Percentiles rank a stretch among this genome's conserved stretches.
These are phyloP conservation scores for Actinomortierella ambigua DNA, from an alignment of 371 early-diverging fungal genomes.

Conservation along the genomic window DNA sequence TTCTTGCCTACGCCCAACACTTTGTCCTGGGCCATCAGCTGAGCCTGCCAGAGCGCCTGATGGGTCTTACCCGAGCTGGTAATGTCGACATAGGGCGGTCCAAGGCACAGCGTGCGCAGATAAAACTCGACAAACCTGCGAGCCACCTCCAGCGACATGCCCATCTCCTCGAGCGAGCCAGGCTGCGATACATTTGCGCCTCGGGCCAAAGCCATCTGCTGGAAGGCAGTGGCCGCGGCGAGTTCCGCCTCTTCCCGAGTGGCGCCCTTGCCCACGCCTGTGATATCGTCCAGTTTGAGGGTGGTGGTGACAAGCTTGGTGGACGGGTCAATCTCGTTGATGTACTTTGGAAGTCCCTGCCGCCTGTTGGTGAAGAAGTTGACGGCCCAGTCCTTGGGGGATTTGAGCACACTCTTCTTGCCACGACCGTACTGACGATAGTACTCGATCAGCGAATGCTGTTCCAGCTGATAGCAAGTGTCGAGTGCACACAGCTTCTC, in stretches of 20 bases:
- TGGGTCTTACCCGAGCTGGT: slow-evolving; percentile 39
- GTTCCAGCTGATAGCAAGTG: slow-evolving; percentile 41
- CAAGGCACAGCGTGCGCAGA: slow-evolving; percentile 33
- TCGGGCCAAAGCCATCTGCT: slow-evolving; percentile 44
- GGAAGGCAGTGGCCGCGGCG: slow-evolving; percentile 42
- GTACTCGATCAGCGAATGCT: slow-evolving; percentile 39
- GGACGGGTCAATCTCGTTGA: slow-evolving; percentile 18
- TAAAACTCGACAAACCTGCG: slow-evolving; percentile 47
- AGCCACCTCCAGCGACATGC: slow-evolving; percentile 39
- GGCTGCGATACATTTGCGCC: slow-evolving; percentile 24
- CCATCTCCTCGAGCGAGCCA: slow-evolving; percentile 31
- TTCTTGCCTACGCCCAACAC: slow-evolving; percentile 42
- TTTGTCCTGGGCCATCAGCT: slow-evolving; percentile 35
- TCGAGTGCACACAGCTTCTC: slow-evolving; percentile 47
- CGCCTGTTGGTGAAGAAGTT: slow-evolving; percentile 44
- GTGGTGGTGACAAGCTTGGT: slow-evolving; percentile 26
- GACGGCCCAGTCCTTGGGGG: slow-evolving; percentile 42
- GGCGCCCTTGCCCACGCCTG: slow-evolving; percentile 37
- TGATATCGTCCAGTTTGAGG: slow-evolving; percentile 33
- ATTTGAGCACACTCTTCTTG: slow-evolving; percentile 31
- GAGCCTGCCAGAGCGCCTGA: slow-evolving; percentile 45
- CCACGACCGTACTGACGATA: slow-evolving; percentile 38
- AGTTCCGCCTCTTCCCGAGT: slow-evolving; percentile 41
- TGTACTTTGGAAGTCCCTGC: slow-evolving; percentile 35
- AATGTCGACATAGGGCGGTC: slow-evolving; percentile 42